Evolutionary conservation across 306 rosid species (phyloP), one percentile per base, ranked within the genome.

Genomic region (Cercis canadensis): DNA sequence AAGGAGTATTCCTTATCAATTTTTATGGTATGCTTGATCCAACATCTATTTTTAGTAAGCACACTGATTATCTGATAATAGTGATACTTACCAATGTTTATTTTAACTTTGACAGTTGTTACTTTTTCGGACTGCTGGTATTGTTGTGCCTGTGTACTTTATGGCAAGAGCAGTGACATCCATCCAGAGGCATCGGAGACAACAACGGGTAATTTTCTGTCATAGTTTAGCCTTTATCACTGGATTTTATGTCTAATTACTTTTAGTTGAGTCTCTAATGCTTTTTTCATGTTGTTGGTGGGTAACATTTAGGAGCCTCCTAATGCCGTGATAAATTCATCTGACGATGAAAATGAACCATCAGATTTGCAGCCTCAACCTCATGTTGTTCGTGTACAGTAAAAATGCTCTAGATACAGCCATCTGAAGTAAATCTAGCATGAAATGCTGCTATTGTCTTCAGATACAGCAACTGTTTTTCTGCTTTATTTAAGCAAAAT

Each of bases 101-200:
- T 57, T 75, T 81, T 73, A 75, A 57, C 54, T 60, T 63, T 72
- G 52, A 56, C 82, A 95, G 99, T 68, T 88, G 68, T 33, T 91
- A 51, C 49, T 89, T 66, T 68, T 89, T 18, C 87, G 92, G 73
- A 80, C 81, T 52, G 81, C 64, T 15, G 96, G 90, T 62, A 81
- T 95, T 55, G 84, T 89, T 29, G 78, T 92, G 53, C 92, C 96
- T 2, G 69, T 89, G 21, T 91, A 89, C 73, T 77, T 80, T 29
- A 77, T 91, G 81, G 78, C 82, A 73, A 87, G 83, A 80, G 89
- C 83, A 41, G 81, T 84, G 59, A 53, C 86, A 31, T 72, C 86
- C 18, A 66, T 87, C 65, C 92, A 86, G 67, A 83, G 87, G 61
- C 89, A 85, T 47, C 80, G 88, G 59, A 80, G 89, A 46, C 80